These are phyloP conservation scores for Aspergillus affinis DNA, from an alignment of 495 filamentous ascomycete species.

Conservation along the genomic window DNA sequence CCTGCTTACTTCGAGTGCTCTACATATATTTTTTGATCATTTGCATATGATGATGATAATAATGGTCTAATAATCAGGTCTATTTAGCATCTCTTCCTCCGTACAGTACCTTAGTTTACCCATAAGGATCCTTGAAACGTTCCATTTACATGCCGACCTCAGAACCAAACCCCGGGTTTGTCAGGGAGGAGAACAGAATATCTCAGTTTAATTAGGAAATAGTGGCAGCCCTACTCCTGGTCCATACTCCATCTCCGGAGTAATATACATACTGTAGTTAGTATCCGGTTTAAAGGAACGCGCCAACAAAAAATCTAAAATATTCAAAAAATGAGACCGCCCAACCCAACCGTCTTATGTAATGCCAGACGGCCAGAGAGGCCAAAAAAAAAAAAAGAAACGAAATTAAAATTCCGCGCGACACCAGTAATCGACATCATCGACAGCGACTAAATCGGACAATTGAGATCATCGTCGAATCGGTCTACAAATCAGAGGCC, in stretches of 20 bases:
- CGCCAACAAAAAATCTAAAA: neutral
- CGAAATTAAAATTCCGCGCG: neutral
- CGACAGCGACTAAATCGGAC: conserved; percentile 25
- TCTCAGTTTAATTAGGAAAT: too few relatives aligned
- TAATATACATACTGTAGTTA: neutral
- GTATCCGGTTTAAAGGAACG: neutral
- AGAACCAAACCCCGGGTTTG: neutral
- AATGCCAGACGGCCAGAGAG: too few relatives aligned
- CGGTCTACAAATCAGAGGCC: conserved; percentile 30
- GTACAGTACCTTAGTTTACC: too few relatives aligned
- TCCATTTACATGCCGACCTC: too few relatives aligned
- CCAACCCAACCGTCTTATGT: too few relatives aligned
- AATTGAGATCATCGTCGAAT: conserved; percentile 29
- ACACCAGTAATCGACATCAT: conserved; percentile 23
- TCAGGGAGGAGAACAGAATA: neutral
- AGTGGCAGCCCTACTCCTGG: neutral
- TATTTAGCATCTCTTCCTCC: too few relatives aligned
- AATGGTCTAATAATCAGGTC: too few relatives aligned
- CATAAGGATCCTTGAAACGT: too few relatives aligned
- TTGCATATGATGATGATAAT: too few relatives aligned
- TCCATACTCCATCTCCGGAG: neutral
- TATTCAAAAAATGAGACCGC: neutral
- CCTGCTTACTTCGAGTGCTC: too few relatives aligned
- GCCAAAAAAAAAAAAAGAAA: neutral
- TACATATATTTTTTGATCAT: too few relatives aligned